phyloP scores from a whole-genome alignment of 371 early-diverging fungal genomes.

The Mucor indicus region DNA sequence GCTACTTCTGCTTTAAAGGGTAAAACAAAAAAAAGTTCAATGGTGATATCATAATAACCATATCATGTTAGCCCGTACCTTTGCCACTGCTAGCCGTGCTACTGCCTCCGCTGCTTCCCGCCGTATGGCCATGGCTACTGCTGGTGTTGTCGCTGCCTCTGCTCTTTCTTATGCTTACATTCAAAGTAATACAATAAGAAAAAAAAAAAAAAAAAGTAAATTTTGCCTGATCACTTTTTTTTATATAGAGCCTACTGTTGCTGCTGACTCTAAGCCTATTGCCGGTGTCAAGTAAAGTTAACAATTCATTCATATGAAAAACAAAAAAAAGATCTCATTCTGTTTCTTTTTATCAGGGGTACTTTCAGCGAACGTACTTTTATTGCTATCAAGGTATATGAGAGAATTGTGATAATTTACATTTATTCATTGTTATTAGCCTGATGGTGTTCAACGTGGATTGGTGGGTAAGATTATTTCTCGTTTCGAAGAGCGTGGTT shows the following conservation, averaged over 20 bases:
- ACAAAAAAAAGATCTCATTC: no score
- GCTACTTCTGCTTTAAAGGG: conserved; percentile 38
- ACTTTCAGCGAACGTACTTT: conserved; percentile 76
- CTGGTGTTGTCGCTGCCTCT: conserved; percentile 48
- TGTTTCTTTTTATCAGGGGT: no score
- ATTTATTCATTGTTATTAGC: no score
- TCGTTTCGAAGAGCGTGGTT: conserved; percentile 80
- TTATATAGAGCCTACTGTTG: conserved; percentile 23
- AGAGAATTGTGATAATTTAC: not conserved
- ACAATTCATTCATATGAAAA: no score
- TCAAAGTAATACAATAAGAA: conserved; percentile 27
- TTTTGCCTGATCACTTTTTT: conserved; percentile 3
- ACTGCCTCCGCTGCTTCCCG: conserved; percentile 32
- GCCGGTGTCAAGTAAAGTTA: conserved; percentile 65
- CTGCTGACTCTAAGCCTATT: conserved; percentile 54
- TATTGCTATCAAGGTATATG: conserved; percentile 74
- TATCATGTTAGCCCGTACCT: conserved; percentile 51
- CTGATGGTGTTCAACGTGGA: conserved; percentile 79
- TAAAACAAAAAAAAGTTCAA: conserved; percentile 9
- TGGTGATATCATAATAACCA: no score
- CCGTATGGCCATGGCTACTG: conserved; percentile 36
- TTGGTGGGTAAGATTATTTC: conserved; percentile 82
- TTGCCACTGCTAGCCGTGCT: conserved; percentile 49
- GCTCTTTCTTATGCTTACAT: conserved; percentile 47
- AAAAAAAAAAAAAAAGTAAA: no score